Evolutionary conservation across 1,139 yeast genomes (phyloP), one percentile per base, ranked within the genome.

Genomic region (Candida tunisiensis): DNA sequence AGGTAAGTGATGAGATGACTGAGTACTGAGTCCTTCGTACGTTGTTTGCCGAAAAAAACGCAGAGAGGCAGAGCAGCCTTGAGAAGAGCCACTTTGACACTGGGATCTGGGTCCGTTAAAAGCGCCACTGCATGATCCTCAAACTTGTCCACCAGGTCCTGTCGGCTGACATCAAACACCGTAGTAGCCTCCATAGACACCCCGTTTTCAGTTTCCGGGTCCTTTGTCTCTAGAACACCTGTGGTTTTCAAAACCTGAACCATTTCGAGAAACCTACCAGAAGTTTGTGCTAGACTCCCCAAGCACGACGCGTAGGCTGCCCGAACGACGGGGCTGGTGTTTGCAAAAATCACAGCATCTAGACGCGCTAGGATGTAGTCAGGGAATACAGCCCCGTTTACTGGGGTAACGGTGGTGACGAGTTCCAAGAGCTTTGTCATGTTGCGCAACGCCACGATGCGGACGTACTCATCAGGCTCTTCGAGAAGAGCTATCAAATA

Each of bases 1-100:
- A 91, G 54, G 43, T 83, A 91, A 0, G 96, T 85, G 25, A 88
- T 83, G 29, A 85, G 56, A 55, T 91, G 98, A 24, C 94, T 85
- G 26, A 91, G 52, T 10, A 91, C 71, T 24, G 85, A 60, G 48
- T 91, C 96, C 44, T 79, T 83, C 0, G 94, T 77, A 39, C 71
- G 77, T 29, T 82, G 93, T 27, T 74, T 70, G 0, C 95, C 95
- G 46, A 91, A 74, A 36, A 75, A 78, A 13, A 72, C 61, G 41
- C 95, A 80, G 5, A 91, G 51, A 0, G 88, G 80, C 8, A 75
- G 55, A 13, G 85, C 73, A 33, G 77, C 69, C 24, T 61, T 53
- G 27, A 91, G 57, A 11, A 88, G 50, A 1, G 92, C 65, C 20
- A 79, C 64, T 35, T 78, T 70, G 0, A 85, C 93, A 28, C 62